Conservation (phyloP, 164 flowering plant genomes). For the Aristolochia contorta region DNA sequence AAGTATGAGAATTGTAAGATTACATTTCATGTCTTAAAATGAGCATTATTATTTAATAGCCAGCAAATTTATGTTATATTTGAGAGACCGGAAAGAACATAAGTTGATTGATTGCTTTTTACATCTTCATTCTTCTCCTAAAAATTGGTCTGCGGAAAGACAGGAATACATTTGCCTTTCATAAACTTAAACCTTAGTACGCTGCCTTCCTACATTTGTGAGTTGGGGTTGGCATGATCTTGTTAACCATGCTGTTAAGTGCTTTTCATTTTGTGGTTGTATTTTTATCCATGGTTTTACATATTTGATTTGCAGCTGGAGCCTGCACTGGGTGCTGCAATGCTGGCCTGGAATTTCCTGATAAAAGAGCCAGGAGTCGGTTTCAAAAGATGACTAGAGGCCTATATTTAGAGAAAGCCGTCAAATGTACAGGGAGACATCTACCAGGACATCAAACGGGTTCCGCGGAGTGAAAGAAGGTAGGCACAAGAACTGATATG, state of each 20-base stretch:
- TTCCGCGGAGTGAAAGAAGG: neutral
- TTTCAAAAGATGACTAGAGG: constrained; percentile 17
- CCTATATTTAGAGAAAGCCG: neutral
- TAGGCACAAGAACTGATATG: neutral
- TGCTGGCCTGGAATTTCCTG: constrained; percentile 65
- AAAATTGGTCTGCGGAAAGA: no score
- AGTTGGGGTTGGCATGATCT: no score
- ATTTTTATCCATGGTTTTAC: neutral
- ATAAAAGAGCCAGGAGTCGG: constrained; percentile 33
- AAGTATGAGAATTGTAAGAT: neutral
- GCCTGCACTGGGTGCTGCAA: constrained; percentile 94
- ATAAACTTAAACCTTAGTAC: no score
- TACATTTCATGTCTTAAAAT: neutral
- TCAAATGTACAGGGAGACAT: constrained; percentile 15
- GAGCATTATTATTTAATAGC: neutral
- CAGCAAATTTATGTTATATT: no score
- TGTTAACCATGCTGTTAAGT: no score
- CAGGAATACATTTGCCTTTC: no score
- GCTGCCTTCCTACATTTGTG: no score
- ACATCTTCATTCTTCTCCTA: no score
- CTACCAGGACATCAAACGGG: neutral
- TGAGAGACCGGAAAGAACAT: no score
- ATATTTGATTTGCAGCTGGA: constrained; percentile 50
- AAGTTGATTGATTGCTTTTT: no score
- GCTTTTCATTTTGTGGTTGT: no score